Evolutionary conservation across 805 yeast species (phyloP).

Genomic region (Priceomyces castillae): DNA sequence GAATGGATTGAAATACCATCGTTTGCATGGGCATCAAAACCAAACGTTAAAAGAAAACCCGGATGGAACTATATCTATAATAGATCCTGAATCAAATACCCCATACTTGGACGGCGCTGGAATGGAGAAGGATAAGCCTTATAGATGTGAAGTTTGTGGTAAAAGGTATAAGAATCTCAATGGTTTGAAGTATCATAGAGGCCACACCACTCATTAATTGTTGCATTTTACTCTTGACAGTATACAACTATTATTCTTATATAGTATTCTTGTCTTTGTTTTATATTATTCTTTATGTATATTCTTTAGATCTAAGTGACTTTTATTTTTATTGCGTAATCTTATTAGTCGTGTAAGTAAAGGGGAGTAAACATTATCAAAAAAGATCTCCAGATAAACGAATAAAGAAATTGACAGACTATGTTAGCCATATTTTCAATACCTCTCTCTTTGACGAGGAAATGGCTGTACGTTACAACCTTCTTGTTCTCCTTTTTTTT

Average conservation of each 20-base stretch:
- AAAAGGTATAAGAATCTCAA: slow-evolving; percentile 93
- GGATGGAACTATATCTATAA: slow-evolving; percentile 88
- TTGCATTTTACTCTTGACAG: slow-evolving; percentile 6
- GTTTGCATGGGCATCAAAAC: slow-evolving; percentile 95
- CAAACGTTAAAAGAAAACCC: slow-evolving; percentile 87
- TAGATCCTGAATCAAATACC: slow-evolving; percentile 85
- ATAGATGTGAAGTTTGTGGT: slow-evolving; percentile 97
- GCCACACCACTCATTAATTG: slow-evolving; percentile 88
- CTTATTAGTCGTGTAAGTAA: too few species aligned
- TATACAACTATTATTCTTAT: not conserved
- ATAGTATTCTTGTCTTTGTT: slow-evolving; percentile 1
- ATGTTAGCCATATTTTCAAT: slow-evolving; percentile 6
- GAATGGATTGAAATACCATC: slow-evolving; percentile 93
- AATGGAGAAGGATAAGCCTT: slow-evolving; percentile 96
- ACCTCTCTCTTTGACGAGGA: slow-evolving; percentile 20
- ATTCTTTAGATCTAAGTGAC: not conserved
- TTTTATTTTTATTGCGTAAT: slow-evolving; percentile 1
- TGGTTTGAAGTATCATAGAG: slow-evolving; percentile 95
- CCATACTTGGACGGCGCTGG: slow-evolving; percentile 94
- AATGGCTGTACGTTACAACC: slow-evolving; percentile 23
- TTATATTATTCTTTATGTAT: slow-evolving; percentile 2
- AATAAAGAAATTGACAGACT: not conserved
- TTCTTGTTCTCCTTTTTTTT: slow-evolving; percentile 20
- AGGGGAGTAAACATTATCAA: too few species aligned
- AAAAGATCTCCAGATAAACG: too few species aligned